Conservation (phyloP, 2,329 filamentous ascomycete genomes). For the Cytospora piceae region DNA sequence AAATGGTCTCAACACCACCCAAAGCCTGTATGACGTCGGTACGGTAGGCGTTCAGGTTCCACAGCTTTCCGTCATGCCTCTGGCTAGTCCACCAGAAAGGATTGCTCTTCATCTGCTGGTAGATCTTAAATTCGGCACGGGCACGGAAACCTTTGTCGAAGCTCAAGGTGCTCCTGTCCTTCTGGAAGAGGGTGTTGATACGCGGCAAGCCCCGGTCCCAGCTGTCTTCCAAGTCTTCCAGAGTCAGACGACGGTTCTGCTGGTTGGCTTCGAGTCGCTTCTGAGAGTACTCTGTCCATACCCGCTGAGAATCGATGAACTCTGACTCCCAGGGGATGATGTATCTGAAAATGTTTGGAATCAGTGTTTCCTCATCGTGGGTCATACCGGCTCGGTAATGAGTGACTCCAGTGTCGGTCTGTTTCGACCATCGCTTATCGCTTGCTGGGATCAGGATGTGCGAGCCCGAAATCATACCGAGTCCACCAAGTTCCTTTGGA, state of each 20-base stretch:
- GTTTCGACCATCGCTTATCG: constrained; percentile 97
- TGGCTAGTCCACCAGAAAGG: constrained; percentile 99
- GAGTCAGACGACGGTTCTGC: constrained; percentile 89
- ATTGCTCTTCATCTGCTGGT: constrained; percentile 98
- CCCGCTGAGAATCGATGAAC: constrained; percentile 97
- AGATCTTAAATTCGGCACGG: constrained; percentile 95
- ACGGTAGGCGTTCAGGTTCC: constrained; percentile 94
- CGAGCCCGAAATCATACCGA: constrained; percentile 98
- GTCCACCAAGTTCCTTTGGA: constrained; percentile 92
- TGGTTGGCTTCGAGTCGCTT: constrained; percentile 97
- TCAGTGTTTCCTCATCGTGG: constrained; percentile 95
- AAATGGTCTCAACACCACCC: constrained; percentile 95
- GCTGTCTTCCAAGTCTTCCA: constrained; percentile 96
- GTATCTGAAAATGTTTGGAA: constrained; percentile 98
- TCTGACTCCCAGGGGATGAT: constrained; percentile 99
- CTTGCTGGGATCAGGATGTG: constrained; percentile 97
- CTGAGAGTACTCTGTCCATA: constrained; percentile 99
- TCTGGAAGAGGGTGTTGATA: constrained; percentile 99
- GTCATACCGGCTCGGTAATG: constrained; percentile 98
- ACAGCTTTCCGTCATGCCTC: constrained; percentile 93
- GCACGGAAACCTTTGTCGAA: constrained; percentile 99
- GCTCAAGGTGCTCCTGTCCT: constrained; percentile 92
- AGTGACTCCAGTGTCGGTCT: constrained; percentile 95
- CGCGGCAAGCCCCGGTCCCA: constrained; percentile 97
- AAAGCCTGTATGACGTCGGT: constrained; percentile 97